Evolutionary conservation across 192 early-diverging fungal species (phyloP).

Genomic region (Backusella macrospora): DNA sequence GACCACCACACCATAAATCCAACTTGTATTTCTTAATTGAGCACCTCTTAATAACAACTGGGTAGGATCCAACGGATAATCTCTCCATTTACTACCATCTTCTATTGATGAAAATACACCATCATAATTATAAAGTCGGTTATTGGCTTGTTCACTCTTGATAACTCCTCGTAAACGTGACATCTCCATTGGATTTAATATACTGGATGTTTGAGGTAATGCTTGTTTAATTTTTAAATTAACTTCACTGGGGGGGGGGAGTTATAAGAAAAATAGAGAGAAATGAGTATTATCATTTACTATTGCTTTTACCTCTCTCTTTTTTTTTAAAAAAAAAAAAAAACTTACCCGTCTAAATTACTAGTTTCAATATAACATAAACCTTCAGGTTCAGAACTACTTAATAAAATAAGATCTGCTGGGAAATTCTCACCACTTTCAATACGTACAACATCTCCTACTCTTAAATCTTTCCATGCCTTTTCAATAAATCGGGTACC

Average conservation of each 20-base stretch:
- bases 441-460: constrained; percentile 92
- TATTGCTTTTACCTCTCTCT: neutral
- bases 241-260: too few relatives aligned
- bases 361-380: constrained; percentile 98
- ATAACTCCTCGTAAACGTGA: constrained; percentile 68
- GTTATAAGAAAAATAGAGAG: too few relatives aligned
- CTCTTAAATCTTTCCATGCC: constrained; percentile 79
- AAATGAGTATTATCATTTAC: neutral
- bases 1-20: constrained; percentile 92
- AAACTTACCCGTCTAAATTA: constrained; percentile 86
- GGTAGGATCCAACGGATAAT: constrained; percentile 85
- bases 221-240: constrained; percentile 98
- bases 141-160: constrained; percentile 94
- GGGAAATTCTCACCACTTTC: constrained; percentile 89
- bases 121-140: constrained; percentile 95
- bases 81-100: constrained; percentile 53
- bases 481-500: constrained; percentile 73
- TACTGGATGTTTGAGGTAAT: constrained; percentile 76
- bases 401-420: constrained; percentile 89
- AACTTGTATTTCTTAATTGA: constrained; percentile 90
- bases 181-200: constrained; percentile 73
- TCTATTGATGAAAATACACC: constrained; percentile 68
- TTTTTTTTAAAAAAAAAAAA: neutral
- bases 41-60: constrained; percentile 95
- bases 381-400: constrained; percentile 93